These are phyloP conservation scores for Melocanna baccifera DNA, from an alignment of 176 grass and related monocot genomes.

Conservation along the genomic window DNA sequence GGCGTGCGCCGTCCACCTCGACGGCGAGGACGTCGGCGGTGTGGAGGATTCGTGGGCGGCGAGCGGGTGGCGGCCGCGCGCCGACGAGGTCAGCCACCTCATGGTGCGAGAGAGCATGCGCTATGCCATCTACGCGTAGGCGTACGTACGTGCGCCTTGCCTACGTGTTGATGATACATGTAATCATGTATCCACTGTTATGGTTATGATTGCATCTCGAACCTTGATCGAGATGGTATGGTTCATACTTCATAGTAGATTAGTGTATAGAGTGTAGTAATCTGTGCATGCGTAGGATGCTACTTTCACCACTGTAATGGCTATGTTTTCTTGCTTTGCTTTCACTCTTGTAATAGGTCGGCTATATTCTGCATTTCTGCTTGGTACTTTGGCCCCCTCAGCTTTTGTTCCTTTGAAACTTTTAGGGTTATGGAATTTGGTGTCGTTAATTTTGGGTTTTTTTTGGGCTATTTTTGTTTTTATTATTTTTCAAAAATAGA, in stretches of 20 bases:
- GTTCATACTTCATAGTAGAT: not conserved
- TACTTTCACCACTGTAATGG: not conserved
- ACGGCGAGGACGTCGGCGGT: not conserved
- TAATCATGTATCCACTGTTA: not conserved
- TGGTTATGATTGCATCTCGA: not conserved
- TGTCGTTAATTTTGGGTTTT: not conserved
- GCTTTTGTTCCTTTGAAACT: not conserved
- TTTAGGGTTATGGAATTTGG: not conserved
- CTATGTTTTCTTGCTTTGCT: not conserved
- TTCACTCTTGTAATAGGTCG: not conserved
- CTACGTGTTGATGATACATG: too few species aligned
- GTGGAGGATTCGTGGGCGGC: constrained; percentile 26
- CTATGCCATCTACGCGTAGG: constrained; percentile 36
- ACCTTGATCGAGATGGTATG: not conserved
- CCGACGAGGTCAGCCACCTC: constrained; percentile 35
- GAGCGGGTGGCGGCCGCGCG: constrained; percentile 19
- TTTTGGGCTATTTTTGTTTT: too few species aligned
- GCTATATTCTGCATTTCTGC: not conserved
- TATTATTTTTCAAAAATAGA: too few species aligned
- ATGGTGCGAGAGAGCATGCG: constrained; percentile 38
- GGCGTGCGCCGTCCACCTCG: constrained; percentile 20
- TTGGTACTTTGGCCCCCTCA: not conserved
- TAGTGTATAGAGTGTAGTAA: not conserved
- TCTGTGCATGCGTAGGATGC: not conserved
- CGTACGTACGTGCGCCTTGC: too few species aligned